Evolutionary conservation across 2,329 filamentous ascomycete genomes (phyloP), one percentile per base, ranked within the genome.

Genomic region (Leptoxyphium fumago): DNA sequence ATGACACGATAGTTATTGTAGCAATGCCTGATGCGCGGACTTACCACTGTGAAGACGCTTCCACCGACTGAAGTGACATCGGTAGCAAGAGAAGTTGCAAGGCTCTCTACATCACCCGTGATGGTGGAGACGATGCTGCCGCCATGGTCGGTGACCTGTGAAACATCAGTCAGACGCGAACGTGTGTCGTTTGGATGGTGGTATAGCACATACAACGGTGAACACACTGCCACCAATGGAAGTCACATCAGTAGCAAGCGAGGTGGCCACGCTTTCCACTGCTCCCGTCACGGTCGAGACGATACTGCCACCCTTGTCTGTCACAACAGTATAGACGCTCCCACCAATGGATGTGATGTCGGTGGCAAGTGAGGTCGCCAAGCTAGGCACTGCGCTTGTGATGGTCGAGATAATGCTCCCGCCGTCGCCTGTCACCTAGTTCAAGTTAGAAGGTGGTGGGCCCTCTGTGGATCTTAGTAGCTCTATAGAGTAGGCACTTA

Each of bases 101-200:
- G 21, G 29, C 43, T 32, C 13, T 36, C 32, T 5, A 15, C 32
- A 13, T 15, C 32, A 36, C 32, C 15, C 4, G 52, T 54, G 26
- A 53, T 48, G n/a, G 54, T 56, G 6, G 45, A 47, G 29, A 50
- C 41, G 10, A 53, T 44, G 26, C 34, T 41, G 29, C 44, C 48
- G 10, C 45, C 50, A 2, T 34, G 42, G n/a, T 45, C 38, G 29
- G 44, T 44, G 21, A 26, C 7, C 45, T 47, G n/a, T 39, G 46
- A 8, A 39, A 4, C 7, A 26, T 7, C 21, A 26, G 21, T 26
- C 21, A 26, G 21, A 26, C 21, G 3, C 7, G 21, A 26, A 26
- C 4, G 3, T 3, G 21, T 26, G 21, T 4, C 3, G 21, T 3
- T 26, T 26, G 21, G 21, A 26, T 7, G 21, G 21, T 26, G 21